Evolutionary conservation across 1,284 basidiomycete species (phyloP), one percentile per base, ranked within the genome.

Genomic region (Leccinum fallax): DNA sequence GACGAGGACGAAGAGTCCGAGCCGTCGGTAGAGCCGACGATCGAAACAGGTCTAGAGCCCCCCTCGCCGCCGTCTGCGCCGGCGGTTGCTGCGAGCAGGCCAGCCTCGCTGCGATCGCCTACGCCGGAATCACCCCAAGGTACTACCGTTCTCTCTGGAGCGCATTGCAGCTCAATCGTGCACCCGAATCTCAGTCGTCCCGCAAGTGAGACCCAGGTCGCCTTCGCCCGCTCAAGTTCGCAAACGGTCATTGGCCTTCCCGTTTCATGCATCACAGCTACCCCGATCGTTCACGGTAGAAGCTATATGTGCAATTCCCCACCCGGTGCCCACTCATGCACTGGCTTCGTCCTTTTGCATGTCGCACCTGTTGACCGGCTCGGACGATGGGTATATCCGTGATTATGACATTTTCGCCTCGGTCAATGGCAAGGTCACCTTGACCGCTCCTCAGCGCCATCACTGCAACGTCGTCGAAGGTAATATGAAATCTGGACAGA

Each of bases 321-420:
- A 97, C 67, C 93, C 94, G 1, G 85, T 86, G 3, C 89, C 94
- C 4, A 94, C 94, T 0, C 93, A 97, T 77, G 85, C 92, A 13
- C 85, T 98, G 24, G 89, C 94, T 2, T 81, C 92, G 4, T 93
- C 93, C 0, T 77, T 85, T n/a, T 97, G 96, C 76, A 88, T 94
- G 82, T 88, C 91, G 28, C 94, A 96, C 71, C 81, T 98, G 13
- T 78, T 98, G 53, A 95, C 95, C 5, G 96, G 95, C 46, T 94
- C 93, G 10, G 90, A 95, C 64, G 96, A 98, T 75, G 96, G 96
- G 10, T 95, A 94, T 69, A 90, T 98, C 53, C 87, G 96, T 48
- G 87, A 94, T 76, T 98, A 97, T 78, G 95, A 98, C 75, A 86
- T 97, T 58, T 96, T 94, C 77, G 77, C 90, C 26, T 90, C 92